A percentile compares a stretch with the other conserved stretches of the same genome.
Conservation (phyloP, 331 rosid species). For the Malus hybrid region DNA sequence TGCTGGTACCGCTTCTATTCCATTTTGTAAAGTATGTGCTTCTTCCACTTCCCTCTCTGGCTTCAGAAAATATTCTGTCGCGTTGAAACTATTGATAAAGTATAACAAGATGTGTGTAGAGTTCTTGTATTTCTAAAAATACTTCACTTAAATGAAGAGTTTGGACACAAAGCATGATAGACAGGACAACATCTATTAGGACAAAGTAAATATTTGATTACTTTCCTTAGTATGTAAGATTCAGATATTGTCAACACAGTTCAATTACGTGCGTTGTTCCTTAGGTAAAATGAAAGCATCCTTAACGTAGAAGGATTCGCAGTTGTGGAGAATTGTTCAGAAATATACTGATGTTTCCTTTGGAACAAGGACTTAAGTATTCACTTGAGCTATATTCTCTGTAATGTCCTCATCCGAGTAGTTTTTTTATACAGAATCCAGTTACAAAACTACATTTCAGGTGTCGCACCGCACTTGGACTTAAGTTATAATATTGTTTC, state of each 20-base stretch:
- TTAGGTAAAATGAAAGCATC: background rate
- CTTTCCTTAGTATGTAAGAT: background rate
- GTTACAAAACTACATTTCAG: background rate
- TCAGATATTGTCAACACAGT: background rate
- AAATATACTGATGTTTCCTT: background rate
- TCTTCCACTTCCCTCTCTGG: background rate
- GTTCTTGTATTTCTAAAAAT: background rate
- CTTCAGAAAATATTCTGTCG: background rate
- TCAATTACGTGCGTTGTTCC: background rate
- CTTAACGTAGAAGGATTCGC: background rate
- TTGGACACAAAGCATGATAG: background rate
- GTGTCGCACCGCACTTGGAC: background rate
- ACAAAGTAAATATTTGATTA: background rate
- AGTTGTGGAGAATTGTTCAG: background rate
- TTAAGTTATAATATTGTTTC: background rate
- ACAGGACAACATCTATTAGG: background rate
- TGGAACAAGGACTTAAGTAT: background rate
- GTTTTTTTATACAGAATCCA: background rate
- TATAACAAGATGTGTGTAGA: background rate
- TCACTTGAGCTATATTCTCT: background rate
- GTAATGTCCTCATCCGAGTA: background rate
- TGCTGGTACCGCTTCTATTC: constrained; percentile 81
- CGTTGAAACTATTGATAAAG: background rate
- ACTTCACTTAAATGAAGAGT: background rate
- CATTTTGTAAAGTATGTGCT: constrained; percentile 62